phyloP scores from a whole-genome alignment of 2,329 filamentous ascomycete species.

The Hymenoscyphus repandus region DNA sequence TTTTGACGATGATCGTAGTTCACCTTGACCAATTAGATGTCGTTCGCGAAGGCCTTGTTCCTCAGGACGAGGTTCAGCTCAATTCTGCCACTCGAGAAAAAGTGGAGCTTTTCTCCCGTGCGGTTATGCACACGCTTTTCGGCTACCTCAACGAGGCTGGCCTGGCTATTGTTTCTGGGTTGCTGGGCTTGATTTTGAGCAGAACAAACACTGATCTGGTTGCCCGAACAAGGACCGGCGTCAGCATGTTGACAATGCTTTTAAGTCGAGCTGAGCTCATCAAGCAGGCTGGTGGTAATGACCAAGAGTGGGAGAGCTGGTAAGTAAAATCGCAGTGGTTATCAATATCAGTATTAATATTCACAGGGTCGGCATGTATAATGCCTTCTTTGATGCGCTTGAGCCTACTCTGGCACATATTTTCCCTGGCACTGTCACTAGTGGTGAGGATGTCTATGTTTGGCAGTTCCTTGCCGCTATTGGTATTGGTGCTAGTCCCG shows the following conservation, averaged over 20 bases:
- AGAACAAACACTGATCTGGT: slow-evolving; percentile 74
- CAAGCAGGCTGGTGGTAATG: slow-evolving; percentile 69
- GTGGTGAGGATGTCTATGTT: slow-evolving; percentile 89
- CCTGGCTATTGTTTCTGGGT: slow-evolving; percentile 83
- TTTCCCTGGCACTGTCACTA: slow-evolving; percentile 87
- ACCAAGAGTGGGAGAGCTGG: slow-evolving; percentile 79
- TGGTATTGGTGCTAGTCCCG: slow-evolving; percentile 85
- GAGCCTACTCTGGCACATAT: slow-evolving; percentile 79
- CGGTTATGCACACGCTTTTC: slow-evolving; percentile 86
- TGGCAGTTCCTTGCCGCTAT: slow-evolving; percentile 97
- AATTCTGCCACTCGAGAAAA: slow-evolving; percentile 79
- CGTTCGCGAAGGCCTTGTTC: slow-evolving; percentile 72
- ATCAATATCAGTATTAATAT: slow-evolving; percentile 30
- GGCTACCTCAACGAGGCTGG: slow-evolving; percentile 87
- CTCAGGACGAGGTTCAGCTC: slow-evolving; percentile 65
- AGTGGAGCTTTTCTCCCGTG: slow-evolving; percentile 81
- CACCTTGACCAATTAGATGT: slow-evolving; percentile 92
- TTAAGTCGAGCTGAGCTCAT: slow-evolving; percentile 90
- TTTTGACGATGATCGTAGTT: slow-evolving; percentile 91
- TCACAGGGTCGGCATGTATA: slow-evolving; percentile 68
- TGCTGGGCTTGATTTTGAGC: slow-evolving; percentile 77
- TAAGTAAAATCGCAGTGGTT: slow-evolving; percentile 33
- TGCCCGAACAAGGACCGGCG: slow-evolving; percentile 79
- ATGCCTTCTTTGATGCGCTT: slow-evolving; percentile 77
- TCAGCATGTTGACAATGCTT: slow-evolving; percentile 88